These are phyloP conservation scores for Phylloporus sp. DNA, from an alignment of 1,284 basidiomycete species.

Conservation along the genomic window DNA sequence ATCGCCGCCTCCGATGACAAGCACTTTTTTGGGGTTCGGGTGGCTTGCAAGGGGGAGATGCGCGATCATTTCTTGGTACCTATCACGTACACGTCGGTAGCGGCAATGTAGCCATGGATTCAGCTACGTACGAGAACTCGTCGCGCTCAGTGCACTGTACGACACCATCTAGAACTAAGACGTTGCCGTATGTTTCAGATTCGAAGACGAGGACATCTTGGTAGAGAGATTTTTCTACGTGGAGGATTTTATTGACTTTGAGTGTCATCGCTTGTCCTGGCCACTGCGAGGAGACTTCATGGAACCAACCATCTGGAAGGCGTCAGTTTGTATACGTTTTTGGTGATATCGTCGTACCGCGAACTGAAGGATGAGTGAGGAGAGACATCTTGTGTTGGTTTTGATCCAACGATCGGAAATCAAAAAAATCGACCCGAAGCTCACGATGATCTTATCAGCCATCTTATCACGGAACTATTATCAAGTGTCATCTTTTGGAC, in stretches of 20 bases:
- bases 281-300: slow-evolving; percentile 97
- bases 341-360: slow-evolving; percentile 27
- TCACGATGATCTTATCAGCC: not conserved
- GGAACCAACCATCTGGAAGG: slow-evolving; percentile 92
- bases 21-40: slow-evolving; percentile 94
- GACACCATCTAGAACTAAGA: slow-evolving; percentile 94
- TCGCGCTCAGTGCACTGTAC: slow-evolving; percentile 98
- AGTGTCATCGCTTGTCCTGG: slow-evolving; percentile 96
- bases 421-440: not conserved
- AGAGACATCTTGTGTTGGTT: slow-evolving; percentile 32
- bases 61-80: slow-evolving; percentile 99
- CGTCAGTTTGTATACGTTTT: not conserved
- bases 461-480: not conserved
- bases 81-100: slow-evolving; percentile 39
- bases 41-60: slow-evolving; percentile 95
- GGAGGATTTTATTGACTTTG: slow-evolving; percentile 95
- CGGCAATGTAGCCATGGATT: not conserved
- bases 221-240: slow-evolving; percentile 92
- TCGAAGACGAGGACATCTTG: slow-evolving; percentile 97
- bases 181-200: slow-evolving; percentile 94
- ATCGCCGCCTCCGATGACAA: slow-evolving; percentile 97
- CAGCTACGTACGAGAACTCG: slow-evolving; percentile 89
- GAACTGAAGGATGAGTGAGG: slow-evolving; percentile 42
- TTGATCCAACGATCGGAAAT: slow-evolving; percentile 1
- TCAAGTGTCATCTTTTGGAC: too few species aligned